These are phyloP conservation scores for Aspergillus sp. DNA, from an alignment of 2,329 filamentous ascomycete species.

Conservation along the genomic window DNA sequence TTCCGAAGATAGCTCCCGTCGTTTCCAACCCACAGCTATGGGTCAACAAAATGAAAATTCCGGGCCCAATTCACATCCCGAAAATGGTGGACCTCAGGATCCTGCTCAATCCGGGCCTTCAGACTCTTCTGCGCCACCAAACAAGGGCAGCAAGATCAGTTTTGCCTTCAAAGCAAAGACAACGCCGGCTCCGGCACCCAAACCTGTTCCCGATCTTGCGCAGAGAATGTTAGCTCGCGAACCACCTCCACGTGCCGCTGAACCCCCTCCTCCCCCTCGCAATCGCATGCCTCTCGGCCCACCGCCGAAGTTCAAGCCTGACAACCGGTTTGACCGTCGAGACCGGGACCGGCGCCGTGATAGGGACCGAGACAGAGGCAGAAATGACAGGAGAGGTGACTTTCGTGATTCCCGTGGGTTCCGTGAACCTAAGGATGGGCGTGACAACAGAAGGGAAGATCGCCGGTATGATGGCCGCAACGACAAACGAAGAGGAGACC, in stretches of 20 bases:
- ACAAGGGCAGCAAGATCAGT: conserved; percentile 72
- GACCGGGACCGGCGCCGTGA: conserved; percentile 38
- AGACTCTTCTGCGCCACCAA: conserved; percentile 53
- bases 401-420: conserved; percentile 29
- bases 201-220: conserved; percentile 51
- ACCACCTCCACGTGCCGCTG: conserved; percentile 33
- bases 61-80: conserved; percentile 39
- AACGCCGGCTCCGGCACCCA: conserved; percentile 53
- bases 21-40: too few species aligned
- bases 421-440: conserved; percentile 28
- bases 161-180: conserved; percentile 88
- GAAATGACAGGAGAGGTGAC: conserved; percentile 32
- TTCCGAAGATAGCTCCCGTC: conserved; percentile 46
- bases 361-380: conserved; percentile 30
- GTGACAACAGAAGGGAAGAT: conserved; percentile 37
- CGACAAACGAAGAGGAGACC: conserved; percentile 38
- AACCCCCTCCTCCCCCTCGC: conserved; percentile 37
- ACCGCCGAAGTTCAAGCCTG: conserved; percentile 40
- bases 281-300: conserved; percentile 38
- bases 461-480: conserved; percentile 41
- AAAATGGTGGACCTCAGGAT: conserved; percentile 43
- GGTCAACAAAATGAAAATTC: neutral
- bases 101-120: conserved; percentile 55
- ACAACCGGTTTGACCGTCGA: conserved; percentile 42
- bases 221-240: conserved; percentile 46